Conservation (phyloP, 2,329 filamentous ascomycete species). For the Cryphonectria nitschkei region DNA sequence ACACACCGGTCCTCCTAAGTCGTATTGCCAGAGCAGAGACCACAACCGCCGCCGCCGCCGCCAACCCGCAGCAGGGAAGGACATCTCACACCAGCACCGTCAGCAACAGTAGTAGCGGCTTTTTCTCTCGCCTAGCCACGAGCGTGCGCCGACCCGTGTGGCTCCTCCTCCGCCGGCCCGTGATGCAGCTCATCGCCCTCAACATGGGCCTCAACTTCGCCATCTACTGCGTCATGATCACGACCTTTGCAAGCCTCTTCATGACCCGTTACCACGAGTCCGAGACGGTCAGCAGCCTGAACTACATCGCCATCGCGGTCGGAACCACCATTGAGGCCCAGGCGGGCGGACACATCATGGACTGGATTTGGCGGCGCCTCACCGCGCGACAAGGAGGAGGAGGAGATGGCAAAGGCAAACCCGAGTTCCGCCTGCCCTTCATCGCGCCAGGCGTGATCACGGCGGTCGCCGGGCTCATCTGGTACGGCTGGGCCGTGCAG, state of each 20-base stretch:
- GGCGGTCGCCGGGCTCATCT: neutral
- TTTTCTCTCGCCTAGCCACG: conserved; percentile 23
- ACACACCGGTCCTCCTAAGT: conserved; percentile 63
- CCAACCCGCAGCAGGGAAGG: neutral
- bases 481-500: neutral
- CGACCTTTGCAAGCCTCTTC: conserved; percentile 55
- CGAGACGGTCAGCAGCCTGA: conserved; percentile 47
- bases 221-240: conserved; percentile 55
- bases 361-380: conserved; percentile 41
- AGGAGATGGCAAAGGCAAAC: conserved; percentile 47
- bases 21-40: neutral
- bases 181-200: conserved; percentile 50
- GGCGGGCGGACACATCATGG: conserved; percentile 42
- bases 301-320: conserved; percentile 55
- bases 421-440: conserved; percentile 2
- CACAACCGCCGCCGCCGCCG: neutral
- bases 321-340: conserved; percentile 45
- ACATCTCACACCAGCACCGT: too few species aligned
- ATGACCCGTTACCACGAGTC: conserved; percentile 50
- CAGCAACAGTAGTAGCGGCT: neutral
- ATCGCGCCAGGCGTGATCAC: neutral
- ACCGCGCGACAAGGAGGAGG: conserved; percentile 36
- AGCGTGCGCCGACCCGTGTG: conserved; percentile 48
- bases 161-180: conserved; percentile 50
- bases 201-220: conserved; percentile 53